Percentiles rank a stretch among this genome's conserved stretches.
These are phyloP conservation scores for Cyberlindnera bimundalis DNA, from an alignment of 805 yeast genomes.

Conservation along the genomic window DNA sequence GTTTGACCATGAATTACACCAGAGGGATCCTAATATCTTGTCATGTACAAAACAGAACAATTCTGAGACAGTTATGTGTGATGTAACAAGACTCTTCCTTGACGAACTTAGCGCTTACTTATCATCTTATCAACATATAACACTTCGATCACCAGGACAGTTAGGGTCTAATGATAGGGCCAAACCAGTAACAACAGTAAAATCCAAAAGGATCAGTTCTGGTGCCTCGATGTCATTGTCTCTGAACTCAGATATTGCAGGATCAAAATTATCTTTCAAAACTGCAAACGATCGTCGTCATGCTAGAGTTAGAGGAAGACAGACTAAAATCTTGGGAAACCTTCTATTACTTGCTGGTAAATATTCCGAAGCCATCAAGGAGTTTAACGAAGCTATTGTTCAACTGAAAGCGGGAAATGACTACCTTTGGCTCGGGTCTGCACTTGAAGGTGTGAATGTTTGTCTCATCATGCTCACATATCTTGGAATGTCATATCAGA, in stretches of 20 bases:
- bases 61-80: conserved; percentile 68
- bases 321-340: conserved; percentile 70
- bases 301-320: conserved; percentile 64
- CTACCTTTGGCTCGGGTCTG: conserved; percentile 82
- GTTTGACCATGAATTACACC: conserved; percentile 34
- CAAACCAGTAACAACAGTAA: conserved; percentile 32
- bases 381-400: conserved; percentile 69
- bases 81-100: conserved; percentile 62
- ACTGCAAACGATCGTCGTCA: conserved; percentile 34
- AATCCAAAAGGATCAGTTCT: conserved; percentile 38
- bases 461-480: conserved; percentile 58
- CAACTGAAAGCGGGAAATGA: conserved; percentile 63
- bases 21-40: background rate
- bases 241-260: conserved; percentile 30
- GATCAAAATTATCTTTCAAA: conserved; percentile 32
- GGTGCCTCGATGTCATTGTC: conserved; percentile 24
- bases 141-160: conserved; percentile 78
- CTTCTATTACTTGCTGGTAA: conserved; percentile 80
- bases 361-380: conserved; percentile 61
- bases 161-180: conserved; percentile 47
- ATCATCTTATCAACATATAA: conserved; percentile 70
- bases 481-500: conserved; percentile 48
- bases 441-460: conserved; percentile 78
- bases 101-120: conserved; percentile 64
- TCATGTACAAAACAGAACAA: conserved; percentile 22